Conservation (phyloP, 2,329 filamentous ascomycete species). For the Colletotrichum brevisporum region DNA sequence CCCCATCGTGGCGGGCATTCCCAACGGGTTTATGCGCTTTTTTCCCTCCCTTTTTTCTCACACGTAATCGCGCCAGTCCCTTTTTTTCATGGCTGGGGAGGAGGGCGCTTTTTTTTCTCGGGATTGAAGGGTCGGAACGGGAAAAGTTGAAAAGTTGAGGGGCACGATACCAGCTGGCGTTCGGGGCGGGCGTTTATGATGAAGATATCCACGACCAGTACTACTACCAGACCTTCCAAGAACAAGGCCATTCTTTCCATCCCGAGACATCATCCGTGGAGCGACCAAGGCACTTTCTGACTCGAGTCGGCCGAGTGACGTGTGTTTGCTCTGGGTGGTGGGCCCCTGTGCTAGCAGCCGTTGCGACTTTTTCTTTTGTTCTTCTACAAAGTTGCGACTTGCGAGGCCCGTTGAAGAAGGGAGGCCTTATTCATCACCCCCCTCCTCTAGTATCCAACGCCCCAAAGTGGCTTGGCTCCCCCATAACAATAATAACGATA, state of each 20-base stretch:
- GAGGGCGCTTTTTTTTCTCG: not conserved
- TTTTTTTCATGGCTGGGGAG: not conserved
- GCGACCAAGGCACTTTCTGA: conserved; percentile 12
- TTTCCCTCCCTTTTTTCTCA: no score
- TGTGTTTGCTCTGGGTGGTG: conserved; percentile 10
- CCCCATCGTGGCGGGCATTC: not conserved
- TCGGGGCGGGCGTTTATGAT: conserved; percentile 27
- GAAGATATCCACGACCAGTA: conserved; percentile 20
- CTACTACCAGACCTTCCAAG: conserved; percentile 8
- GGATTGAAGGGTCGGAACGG: not conserved
- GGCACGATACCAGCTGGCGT: conserved; percentile 36
- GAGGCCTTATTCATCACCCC: no score
- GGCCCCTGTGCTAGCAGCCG: conserved; percentile 9
- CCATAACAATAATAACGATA: no score
- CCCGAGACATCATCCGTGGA: conserved; percentile 19
- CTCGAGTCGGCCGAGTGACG: conserved; percentile 24
- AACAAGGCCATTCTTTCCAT: not conserved
- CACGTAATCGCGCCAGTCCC: no score
- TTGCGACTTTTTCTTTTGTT: no score
- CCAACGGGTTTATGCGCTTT: no score
- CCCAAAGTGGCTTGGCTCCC: no score
- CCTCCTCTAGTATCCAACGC: no score
- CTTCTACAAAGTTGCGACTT: conserved; percentile 3
- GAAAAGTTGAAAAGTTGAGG: conserved; percentile 14
- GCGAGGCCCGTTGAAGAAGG: not conserved